A percentile compares a stretch with the other conserved stretches of the same genome.
Evolutionary conservation across 257 asterid genomes (phyloP).

Genomic region (Solanum lycopersicoides): DNA sequence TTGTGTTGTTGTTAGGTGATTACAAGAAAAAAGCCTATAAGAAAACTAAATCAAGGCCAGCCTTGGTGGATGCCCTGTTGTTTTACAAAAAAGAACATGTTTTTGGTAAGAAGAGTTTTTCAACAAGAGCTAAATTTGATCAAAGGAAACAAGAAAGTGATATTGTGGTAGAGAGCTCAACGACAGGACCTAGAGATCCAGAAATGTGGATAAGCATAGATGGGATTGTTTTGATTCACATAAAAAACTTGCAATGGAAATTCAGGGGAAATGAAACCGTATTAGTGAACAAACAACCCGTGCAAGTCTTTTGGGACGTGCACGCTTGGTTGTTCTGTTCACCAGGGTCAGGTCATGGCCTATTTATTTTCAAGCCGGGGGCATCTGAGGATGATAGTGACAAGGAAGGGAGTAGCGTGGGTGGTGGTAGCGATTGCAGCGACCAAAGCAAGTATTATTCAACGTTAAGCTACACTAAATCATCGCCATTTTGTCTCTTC

Average conservation of each 20-base stretch:
- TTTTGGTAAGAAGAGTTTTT: slow-evolving; percentile 75
- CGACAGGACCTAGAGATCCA: slow-evolving; percentile 60
- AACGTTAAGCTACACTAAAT: slow-evolving; percentile 44
- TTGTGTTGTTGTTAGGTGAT: slow-evolving; percentile 67
- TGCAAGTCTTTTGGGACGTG: slow-evolving; percentile 91
- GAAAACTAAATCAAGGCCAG: slow-evolving; percentile 57
- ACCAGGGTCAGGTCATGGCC: slow-evolving; percentile 58
- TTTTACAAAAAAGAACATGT: slow-evolving; percentile 76
- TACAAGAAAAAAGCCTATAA: slow-evolving; percentile 67
- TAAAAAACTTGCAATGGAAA: slow-evolving; percentile 88
- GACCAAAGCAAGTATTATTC: slow-evolving; percentile 57
- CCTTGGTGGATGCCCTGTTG: slow-evolving; percentile 60
- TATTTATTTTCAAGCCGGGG: slow-evolving; percentile 68
- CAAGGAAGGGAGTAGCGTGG: slow-evolving; percentile 23
- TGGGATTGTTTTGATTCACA: slow-evolving; percentile 77
- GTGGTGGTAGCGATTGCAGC: slow-evolving; percentile 29
- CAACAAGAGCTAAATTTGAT: slow-evolving; percentile 73
- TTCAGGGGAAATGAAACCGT: slow-evolving; percentile 92
- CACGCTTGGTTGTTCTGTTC: slow-evolving; percentile 72
- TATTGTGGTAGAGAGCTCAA: slow-evolving; percentile 81
- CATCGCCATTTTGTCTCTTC: slow-evolving; percentile 45
- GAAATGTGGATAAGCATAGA: slow-evolving; percentile 99
- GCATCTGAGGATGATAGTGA: slow-evolving; percentile 38
- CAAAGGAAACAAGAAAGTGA: slow-evolving; percentile 58
- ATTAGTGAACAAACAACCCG: slow-evolving; percentile 59